phyloP scores from a whole-genome alignment of 2,329 filamentous ascomycete genomes.

The Hypocrella siamensis region DNA sequence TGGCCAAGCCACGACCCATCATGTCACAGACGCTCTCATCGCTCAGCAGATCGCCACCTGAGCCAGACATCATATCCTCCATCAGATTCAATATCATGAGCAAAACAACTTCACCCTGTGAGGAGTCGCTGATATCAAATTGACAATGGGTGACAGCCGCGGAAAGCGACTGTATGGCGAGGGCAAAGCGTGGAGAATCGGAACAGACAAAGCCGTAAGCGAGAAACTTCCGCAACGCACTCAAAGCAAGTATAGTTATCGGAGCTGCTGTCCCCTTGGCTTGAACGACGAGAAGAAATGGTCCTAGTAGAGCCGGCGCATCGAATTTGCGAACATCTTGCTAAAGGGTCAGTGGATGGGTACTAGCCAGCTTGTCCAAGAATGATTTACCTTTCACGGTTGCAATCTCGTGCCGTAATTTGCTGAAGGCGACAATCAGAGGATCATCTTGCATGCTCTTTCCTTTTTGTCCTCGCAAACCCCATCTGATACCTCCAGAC shows the following conservation, averaged over 20 bases:
- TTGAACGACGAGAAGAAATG: slow-evolving; percentile 92
- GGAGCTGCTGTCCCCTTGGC: slow-evolving; percentile 91
- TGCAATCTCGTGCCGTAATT: slow-evolving; percentile 74
- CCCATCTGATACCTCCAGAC: slow-evolving; percentile 69
- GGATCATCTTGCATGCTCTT: slow-evolving; percentile 97
- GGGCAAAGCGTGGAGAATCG: slow-evolving; percentile 69
- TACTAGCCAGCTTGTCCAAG: neutral
- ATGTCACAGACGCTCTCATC: slow-evolving; percentile 98
- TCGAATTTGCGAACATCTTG: slow-evolving; percentile 81
- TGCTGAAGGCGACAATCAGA: slow-evolving; percentile 85
- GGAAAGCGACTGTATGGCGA: slow-evolving; percentile 89
- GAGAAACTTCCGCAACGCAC: slow-evolving; percentile 91
- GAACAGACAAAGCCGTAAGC: slow-evolving; percentile 82
- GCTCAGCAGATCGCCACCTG: slow-evolving; percentile 82
- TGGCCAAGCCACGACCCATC: slow-evolving; percentile 96
- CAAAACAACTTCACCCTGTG: slow-evolving; percentile 89
- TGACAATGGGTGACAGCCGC: slow-evolving; percentile 94
- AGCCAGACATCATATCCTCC: slow-evolving; percentile 94
- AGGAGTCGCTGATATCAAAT: slow-evolving; percentile 90
- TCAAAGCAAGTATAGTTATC: slow-evolving; percentile 85
- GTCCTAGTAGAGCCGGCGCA: slow-evolving; percentile 74
- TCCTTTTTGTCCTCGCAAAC: slow-evolving; percentile 82
- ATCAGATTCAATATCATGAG: slow-evolving; percentile 91
- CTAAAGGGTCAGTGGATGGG: neutral
- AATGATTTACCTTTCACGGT: slow-evolving; percentile 53